phyloP scores from a whole-genome alignment of 148 eudicot species.

The Chenopodium album region DNA sequence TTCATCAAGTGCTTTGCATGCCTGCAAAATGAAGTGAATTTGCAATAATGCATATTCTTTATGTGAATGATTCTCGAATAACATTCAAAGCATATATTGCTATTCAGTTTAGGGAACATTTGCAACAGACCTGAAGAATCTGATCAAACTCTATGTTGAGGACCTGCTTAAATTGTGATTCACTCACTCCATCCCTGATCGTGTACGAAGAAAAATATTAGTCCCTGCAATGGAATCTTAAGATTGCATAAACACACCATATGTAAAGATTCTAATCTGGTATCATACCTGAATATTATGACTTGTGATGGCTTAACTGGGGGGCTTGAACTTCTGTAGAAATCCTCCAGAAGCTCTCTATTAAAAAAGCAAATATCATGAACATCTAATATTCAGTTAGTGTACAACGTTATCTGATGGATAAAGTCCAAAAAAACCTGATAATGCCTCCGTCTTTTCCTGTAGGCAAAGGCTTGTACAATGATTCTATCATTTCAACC shows the following conservation, averaged over 20 bases:
- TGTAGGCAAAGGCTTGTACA: conserved; percentile 47
- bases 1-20: too few relatives aligned
- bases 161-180: neutral
- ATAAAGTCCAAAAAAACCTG: conserved; percentile 33
- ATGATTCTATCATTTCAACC: conserved; percentile 66
- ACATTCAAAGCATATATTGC: neutral
- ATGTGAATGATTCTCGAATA: neutral
- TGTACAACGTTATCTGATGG: neutral
- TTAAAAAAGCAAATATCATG: neutral
- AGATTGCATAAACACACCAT: neutral
- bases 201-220: neutral
- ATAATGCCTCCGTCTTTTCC: conserved; percentile 58
- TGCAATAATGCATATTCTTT: too few relatives aligned
- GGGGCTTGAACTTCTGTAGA: conserved; percentile 13
- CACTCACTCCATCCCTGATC: neutral
- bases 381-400: neutral
- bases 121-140: neutral
- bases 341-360: conserved; percentile 25
- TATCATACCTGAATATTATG: conserved; percentile 17
- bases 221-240: neutral
- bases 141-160: neutral
- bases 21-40: neutral
- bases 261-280: neutral
- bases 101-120: neutral
- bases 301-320: conserved; percentile 16